Evolutionary conservation across 176 grass and related monocot species (phyloP).

Genomic region (Phoenix roebelenii): DNA sequence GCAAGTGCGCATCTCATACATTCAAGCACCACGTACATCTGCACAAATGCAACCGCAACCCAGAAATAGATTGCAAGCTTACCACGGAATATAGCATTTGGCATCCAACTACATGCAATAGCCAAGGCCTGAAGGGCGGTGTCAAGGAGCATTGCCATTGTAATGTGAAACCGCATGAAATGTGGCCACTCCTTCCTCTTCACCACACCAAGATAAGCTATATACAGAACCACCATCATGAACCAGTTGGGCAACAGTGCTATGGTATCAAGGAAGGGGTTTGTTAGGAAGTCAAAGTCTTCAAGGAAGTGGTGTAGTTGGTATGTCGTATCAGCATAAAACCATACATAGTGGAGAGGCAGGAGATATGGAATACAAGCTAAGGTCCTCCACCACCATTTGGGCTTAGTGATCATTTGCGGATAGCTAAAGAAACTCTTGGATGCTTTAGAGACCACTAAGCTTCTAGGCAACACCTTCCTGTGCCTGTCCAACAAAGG

Average conservation of each 20-base stretch:
- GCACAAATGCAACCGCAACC: slow-evolving; percentile 55
- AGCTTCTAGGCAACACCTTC: slow-evolving; percentile 17
- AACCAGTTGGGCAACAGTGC: slow-evolving; percentile 65
- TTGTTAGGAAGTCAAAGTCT: slow-evolving; percentile 53
- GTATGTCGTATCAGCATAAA: slow-evolving; percentile 62
- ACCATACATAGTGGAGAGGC: slow-evolving; percentile 87
- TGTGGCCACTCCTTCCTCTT: slow-evolving; percentile 70
- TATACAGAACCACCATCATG: slow-evolving; percentile 57
- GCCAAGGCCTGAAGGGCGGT: slow-evolving; percentile 65
- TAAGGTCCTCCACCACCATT: slow-evolving; percentile 83
- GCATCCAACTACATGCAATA: slow-evolving; percentile 82
- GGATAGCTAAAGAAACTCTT: slow-evolving; percentile 56
- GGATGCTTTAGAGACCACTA: slow-evolving; percentile 36
- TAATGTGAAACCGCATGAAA: slow-evolving; percentile 82
- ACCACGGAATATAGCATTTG: slow-evolving; percentile 47
- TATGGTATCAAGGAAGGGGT: slow-evolving; percentile 80
- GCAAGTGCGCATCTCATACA: slow-evolving; percentile 63
- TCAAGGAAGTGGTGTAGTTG: slow-evolving; percentile 64
- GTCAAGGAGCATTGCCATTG: slow-evolving; percentile 74
- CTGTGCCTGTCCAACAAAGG: slow-evolving; percentile 8
- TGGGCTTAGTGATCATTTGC: slow-evolving; percentile 73
- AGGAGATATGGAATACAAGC: slow-evolving; percentile 81
- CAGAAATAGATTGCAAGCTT: slow-evolving; percentile 60
- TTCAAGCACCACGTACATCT: slow-evolving; percentile 69
- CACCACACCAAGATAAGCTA: slow-evolving; percentile 70